These are phyloP conservation scores for Yamagishiella unicocca DNA, from an alignment of 139 green algal species.

Conservation along the genomic window DNA sequence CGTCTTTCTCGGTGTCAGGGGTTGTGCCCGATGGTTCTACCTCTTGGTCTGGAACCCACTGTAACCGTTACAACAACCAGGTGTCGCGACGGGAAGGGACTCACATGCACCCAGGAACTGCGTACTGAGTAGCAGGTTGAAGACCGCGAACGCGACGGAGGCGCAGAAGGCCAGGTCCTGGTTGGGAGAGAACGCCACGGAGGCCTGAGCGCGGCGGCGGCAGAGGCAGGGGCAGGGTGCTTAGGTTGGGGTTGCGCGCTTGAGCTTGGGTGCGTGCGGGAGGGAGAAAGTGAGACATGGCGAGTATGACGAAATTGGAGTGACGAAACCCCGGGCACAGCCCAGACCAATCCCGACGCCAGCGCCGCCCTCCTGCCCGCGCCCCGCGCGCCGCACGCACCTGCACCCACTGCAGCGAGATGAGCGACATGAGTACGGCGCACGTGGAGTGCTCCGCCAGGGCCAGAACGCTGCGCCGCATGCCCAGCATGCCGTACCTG, in stretches of 20 bases:
- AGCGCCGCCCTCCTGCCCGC: no score
- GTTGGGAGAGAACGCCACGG: conserved; percentile 51
- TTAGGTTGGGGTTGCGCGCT: no score
- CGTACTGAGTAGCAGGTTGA: conserved; percentile 71
- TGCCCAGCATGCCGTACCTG: conserved; percentile 70
- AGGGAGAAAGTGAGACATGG: no score
- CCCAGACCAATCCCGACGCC: no score
- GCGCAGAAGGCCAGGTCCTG: conserved; percentile 68
- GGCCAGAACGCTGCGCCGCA: conserved; percentile 39
- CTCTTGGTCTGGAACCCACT: no score
- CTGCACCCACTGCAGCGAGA: conserved; percentile 63
- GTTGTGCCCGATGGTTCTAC: no score
- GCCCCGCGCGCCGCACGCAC: not conserved
- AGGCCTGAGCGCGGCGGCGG: conserved; percentile 33
- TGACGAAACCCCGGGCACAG: no score
- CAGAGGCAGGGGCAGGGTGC: not conserved
- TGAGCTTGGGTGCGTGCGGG: no score
- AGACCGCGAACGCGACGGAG: conserved; percentile 61
- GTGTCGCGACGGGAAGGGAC: no score
- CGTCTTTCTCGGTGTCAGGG: no score
- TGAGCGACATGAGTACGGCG: conserved; percentile 52
- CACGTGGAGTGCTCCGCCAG: conserved; percentile 41
- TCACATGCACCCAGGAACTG: conserved; percentile 57
- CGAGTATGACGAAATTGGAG: no score
- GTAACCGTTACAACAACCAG: no score